These are phyloP conservation scores for Trametes punicea DNA, from an alignment of 768 basidiomycete species.

Conservation along the genomic window DNA sequence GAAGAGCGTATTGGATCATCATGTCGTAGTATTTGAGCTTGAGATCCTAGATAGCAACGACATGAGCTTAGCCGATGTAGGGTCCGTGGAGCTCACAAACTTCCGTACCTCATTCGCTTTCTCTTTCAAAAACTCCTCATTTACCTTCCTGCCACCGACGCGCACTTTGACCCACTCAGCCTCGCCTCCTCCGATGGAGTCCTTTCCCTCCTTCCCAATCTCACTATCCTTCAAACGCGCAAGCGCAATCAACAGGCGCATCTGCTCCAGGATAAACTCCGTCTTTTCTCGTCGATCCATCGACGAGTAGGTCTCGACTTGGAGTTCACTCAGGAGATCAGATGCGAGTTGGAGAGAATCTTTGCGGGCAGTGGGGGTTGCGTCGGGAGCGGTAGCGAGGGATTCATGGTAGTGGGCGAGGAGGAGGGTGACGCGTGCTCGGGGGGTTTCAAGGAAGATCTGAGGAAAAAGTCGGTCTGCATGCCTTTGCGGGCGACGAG, in stretches of 20 bases:
- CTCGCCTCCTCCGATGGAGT: conserved; percentile 66
- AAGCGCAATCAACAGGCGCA: conserved; percentile 81
- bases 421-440: conserved; percentile 88
- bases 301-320: conserved; percentile 98
- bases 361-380: conserved; percentile 39
- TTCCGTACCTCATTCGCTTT: conserved; percentile 77
- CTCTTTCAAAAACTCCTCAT: conserved; percentile 88
- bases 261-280: conserved; percentile 96
- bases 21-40: conserved; percentile 95
- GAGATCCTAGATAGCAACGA: conserved; percentile 60
- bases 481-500: background rate
- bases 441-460: conserved; percentile 96
- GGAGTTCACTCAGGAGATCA: conserved; percentile 89
- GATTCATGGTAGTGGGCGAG: conserved; percentile 85
- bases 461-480: conserved; percentile 29
- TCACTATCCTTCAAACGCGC: conserved; percentile 75
- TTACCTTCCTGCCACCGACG: conserved; percentile 91
- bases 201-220: conserved; percentile 51
- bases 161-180: conserved; percentile 91
- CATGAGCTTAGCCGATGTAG: background rate
- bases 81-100: background rate
- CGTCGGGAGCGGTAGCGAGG: conserved; percentile 47
- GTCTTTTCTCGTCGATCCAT: conserved; percentile 99
- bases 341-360: conserved; percentile 83
- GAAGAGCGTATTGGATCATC: conserved; percentile 93